Base-by-base conservation (phyloP, 2,329 filamentous ascomycete genomes). In the Colletotrichum cereale region DNA sequence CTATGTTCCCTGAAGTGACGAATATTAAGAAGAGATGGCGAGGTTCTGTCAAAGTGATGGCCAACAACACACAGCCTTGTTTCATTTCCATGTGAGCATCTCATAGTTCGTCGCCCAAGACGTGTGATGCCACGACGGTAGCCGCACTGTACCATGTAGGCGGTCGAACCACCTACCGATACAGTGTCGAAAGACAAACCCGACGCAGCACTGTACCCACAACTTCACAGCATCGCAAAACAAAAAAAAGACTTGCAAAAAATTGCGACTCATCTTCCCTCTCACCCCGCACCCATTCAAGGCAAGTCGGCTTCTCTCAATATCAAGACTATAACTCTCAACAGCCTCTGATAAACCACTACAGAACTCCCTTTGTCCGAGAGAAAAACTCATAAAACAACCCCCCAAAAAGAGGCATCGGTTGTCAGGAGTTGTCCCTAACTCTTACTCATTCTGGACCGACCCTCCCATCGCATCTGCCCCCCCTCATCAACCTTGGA, bases 191-290 rank as follows among this genome's bases (percentile, higher is more conserved):
- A 6, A 11, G 14, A 26, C 6, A 11, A n/a, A 12, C 6, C 16
- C 24, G 16, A 40, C 11, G 18, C 42, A 31, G 31, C 68, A 71
- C 68, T 71, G 68, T 71, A 71, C 68, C 68, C 68, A 71, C 68
- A 68, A 68, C 58, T 42, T 64, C 38, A 60, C 36, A 40, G 26
- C 38, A 42, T 67, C 42, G 64, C 36, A 62, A 31, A 40, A 60
- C n/a, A 40, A 60, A 58, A 52, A 68, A 24, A 47, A 26, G 29
- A 8, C 36, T 24, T 24, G 34, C 29, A 38, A 47, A 67, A 68
- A 67, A 62, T 47, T 67, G 42, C 57, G 68, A 71, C 52, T 63
- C 65, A 38, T 53, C 47, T 8, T 63, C 57, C 34, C 56, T 56
- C 62, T 48, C 61, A 62, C 61, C 61, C 61, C 61, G 61, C 61